Conservation (phyloP, 2,329 filamentous ascomycete genomes). For the Ascochyta lentis region DNA sequence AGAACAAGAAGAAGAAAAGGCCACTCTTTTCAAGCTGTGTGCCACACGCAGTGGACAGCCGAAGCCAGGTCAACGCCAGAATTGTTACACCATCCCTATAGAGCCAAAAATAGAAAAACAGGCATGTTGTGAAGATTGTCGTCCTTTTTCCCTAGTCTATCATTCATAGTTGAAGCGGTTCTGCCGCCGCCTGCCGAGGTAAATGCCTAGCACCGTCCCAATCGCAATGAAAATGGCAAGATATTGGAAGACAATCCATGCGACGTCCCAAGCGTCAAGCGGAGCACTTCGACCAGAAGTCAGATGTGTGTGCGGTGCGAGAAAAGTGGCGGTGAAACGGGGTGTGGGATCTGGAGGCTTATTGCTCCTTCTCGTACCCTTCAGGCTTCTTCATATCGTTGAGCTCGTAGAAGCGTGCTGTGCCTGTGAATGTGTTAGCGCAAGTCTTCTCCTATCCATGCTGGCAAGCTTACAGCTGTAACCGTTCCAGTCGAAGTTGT, state of each 20-base stretch:
- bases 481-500: constrained; percentile 99
- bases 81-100: constrained; percentile 9
- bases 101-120: background rate
- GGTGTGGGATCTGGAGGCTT: constrained; percentile 24
- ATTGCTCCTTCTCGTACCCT: constrained; percentile 77
- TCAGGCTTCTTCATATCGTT: constrained; percentile 82
- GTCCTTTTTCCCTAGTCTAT: constrained; percentile 8
- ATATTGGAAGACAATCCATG: constrained; percentile 3
- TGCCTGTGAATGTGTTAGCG: constrained; percentile 67
- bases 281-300: constrained; percentile 17
- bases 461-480: constrained; percentile 80
- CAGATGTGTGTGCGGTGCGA: constrained; percentile 28
- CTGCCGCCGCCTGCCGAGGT: constrained; percentile 10
- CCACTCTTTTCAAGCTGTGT: background rate
- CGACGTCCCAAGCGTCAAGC: constrained; percentile 5
- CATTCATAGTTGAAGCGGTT: constrained; percentile 19
- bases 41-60: background rate
- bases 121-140: background rate
- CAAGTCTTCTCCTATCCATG: background rate
- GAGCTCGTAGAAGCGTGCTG: constrained; percentile 82
- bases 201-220: constrained; percentile 5
- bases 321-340: constrained; percentile 8
- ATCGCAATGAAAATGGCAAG: background rate
- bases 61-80: constrained; percentile 2
- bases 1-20: background rate